Base-by-base conservation (phyloP, 805 yeast species). In the Yarrowia sp. region DNA sequence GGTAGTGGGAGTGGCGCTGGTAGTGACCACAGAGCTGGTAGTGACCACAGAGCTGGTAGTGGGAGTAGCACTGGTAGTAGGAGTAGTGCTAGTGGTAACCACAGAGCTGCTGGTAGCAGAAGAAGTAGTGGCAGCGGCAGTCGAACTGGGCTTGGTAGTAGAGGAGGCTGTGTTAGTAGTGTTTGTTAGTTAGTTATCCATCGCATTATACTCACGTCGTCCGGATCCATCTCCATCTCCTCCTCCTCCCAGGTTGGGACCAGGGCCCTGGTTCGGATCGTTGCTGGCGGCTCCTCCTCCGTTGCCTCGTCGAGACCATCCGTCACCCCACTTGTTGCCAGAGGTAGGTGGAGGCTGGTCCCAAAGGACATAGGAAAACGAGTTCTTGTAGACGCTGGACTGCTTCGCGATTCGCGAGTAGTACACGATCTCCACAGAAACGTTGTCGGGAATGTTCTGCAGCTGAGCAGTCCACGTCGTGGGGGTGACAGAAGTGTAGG, bases 361-460 rank as follows among this genome's bases (percentile, higher is more conserved):
- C 22, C 25, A 51, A 4, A 51, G 29, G 10, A 33, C 22, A 10
- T 51, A 51, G 3, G 24, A 16, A 32, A 12, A 33, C 6, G 42
- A 22, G 58, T 51, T 51, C 16, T n/a, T 22, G 58, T 33, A 51
- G 14, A 16, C 7, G 32, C 5, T 3, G 3, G 32, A 16, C 13
- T 33, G n/a, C 6, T 21, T 51, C 1, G n/a, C 3, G 14, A 51
- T 51, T 33, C 39, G 42, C 18, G 58, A 21, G 14, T 18, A 31
- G 42, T 33, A 51, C 21, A n/a, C 19, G 12, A 51, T 6, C 21
- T 51, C 41, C 2, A 51, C 58, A 13, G 31, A 16, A 9, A 33
- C 39, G 14, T 51, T 51, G n/a, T 33, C 58, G 32, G 58, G 58
- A 35, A 51, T 33, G 32, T 51, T 51, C 6, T 33, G 16, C 6